Percentiles rank a stretch among this genome's conserved stretches.
phyloP scores from a whole-genome alignment of 345 rosid species.

The Geranium brycei region DNA sequence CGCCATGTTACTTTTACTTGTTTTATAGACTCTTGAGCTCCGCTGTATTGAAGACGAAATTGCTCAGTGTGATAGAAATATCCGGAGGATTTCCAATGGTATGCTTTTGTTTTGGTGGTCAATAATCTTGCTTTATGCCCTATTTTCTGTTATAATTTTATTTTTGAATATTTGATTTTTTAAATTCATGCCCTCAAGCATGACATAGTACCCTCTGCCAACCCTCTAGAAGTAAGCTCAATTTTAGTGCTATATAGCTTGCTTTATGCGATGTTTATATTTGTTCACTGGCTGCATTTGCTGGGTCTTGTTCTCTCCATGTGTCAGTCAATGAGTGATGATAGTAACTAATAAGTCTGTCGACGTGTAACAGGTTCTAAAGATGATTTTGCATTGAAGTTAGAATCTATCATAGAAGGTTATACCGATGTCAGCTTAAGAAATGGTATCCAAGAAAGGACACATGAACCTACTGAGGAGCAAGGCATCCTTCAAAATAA shows the following conservation, averaged over 20 bases:
- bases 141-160: neutral
- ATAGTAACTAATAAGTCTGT: neutral
- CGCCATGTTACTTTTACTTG: slow-evolving; percentile 1
- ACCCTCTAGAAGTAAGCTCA: neutral
- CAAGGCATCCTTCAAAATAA: slow-evolving; percentile 13
- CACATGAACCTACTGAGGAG: slow-evolving; percentile 8
- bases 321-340: neutral
- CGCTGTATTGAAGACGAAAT: slow-evolving; percentile 54
- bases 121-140: neutral
- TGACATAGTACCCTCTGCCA: neutral
- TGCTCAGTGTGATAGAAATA: slow-evolving; percentile 42
- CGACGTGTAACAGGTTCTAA: slow-evolving; percentile 18
- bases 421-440: slow-evolving; percentile 22
- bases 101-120: slow-evolving; percentile 3
- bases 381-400: slow-evolving; percentile 36
- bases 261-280: neutral
- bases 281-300: neutral
- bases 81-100: slow-evolving; percentile 40
- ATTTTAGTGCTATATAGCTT: neutral
- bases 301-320: neutral
- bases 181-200: neutral
- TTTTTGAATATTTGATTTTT: neutral
- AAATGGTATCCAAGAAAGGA: slow-evolving; percentile 9
- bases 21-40: slow-evolving; percentile 50
- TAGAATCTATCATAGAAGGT: slow-evolving; percentile 35